Evolutionary conservation across 2,329 filamentous ascomycete genomes (phyloP).

Genomic region (Cryphonectria nitschkei): DNA sequence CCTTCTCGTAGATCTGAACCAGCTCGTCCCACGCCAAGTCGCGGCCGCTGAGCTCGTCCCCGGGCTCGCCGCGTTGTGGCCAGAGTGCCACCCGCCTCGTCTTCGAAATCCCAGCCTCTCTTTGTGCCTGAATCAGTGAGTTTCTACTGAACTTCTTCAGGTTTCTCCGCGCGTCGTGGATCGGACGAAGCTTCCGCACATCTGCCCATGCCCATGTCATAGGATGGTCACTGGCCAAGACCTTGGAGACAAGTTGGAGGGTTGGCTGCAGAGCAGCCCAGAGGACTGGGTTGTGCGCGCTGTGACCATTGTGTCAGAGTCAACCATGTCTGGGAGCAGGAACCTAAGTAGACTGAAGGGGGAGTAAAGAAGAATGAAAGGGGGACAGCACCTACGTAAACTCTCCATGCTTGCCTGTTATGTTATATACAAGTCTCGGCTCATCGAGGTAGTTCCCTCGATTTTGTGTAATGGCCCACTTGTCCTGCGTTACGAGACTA

Average conservation of each 20-base stretch:
- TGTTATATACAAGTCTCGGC: constrained; percentile 18
- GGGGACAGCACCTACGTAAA: constrained; percentile 8
- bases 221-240: constrained; percentile 24
- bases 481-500: constrained; percentile 22
- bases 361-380: not conserved
- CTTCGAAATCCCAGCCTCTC: not conserved
- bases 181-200: constrained; percentile 12
- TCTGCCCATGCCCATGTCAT: constrained; percentile 22
- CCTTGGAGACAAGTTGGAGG: constrained; percentile 21
- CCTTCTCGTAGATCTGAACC: not conserved
- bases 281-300: constrained; percentile 2
- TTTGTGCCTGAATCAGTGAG: not conserved
- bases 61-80: not conserved
- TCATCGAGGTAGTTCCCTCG: not conserved
- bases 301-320: not conserved
- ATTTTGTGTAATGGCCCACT: constrained; percentile 13
- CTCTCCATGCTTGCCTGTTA: constrained; percentile 23
- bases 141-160: not conserved
- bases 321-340: not conserved
- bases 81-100: constrained; percentile 1
- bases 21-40: constrained; percentile 12
- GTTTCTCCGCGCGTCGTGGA: not conserved
- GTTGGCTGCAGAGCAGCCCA: constrained; percentile 26
- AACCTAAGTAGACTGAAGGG: not conserved
- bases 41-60: not conserved